Conservation (phyloP, 176 grass and related monocot species). For the Triticum urartu region DNA sequence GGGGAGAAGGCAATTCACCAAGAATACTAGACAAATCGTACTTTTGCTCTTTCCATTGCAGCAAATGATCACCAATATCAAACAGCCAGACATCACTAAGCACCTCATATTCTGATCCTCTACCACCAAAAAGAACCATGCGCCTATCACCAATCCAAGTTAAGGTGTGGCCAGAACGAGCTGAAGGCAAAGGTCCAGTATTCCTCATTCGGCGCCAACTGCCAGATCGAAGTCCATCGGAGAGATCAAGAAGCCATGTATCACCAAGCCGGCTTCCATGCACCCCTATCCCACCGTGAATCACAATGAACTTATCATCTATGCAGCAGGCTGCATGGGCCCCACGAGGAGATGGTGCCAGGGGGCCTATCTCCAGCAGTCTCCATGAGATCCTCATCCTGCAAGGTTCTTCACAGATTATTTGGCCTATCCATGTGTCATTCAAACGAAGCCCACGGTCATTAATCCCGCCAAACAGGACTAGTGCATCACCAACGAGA, state of each 20-base stretch:
- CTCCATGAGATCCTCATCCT: constrained; percentile 71
- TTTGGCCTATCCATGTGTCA: constrained; percentile 82
- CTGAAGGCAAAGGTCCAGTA: constrained; percentile 48
- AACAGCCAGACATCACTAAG: constrained; percentile 98
- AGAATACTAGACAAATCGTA: constrained; percentile 55
- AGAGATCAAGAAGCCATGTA: constrained; percentile 92
- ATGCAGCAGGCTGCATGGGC: constrained; percentile 89
- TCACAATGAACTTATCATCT: constrained; percentile 60
- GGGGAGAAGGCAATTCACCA: constrained; percentile 67
- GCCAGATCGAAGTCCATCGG: constrained; percentile 50
- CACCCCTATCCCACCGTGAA: constrained; percentile 85
- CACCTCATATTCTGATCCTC: constrained; percentile 78
- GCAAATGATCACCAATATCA: constrained; percentile 49
- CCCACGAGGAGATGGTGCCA: constrained; percentile 68
- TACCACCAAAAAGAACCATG: constrained; percentile 87
- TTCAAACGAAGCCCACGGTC: constrained; percentile 73
- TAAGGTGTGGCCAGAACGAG: constrained; percentile 85
- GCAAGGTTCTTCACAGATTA: constrained; percentile 47
- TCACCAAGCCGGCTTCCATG: constrained; percentile 69
- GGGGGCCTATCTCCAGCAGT: constrained; percentile 56
- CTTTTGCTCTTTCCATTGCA: constrained; percentile 88
- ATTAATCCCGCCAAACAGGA: constrained; percentile 93
- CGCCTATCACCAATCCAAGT: constrained; percentile 70
- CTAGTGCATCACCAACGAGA: constrained; percentile 45
- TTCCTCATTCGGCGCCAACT: constrained; percentile 67